Conservation (phyloP, 139 green algal species). For the Chlorella sp. region DNA sequence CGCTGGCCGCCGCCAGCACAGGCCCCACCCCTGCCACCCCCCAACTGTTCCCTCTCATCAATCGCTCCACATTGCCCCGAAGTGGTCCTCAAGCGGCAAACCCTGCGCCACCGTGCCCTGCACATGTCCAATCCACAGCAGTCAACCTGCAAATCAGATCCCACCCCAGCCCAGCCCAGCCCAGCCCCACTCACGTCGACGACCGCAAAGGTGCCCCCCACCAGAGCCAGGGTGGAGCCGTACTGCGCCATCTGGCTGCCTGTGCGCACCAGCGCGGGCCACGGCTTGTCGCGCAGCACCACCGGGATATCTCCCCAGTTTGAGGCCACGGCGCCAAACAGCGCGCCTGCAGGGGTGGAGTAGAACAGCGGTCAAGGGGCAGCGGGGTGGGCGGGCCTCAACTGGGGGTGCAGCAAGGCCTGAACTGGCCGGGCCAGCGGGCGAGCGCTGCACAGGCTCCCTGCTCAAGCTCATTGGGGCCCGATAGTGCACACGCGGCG, state of each 20-base stretch:
- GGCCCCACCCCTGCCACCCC: too few relatives aligned
- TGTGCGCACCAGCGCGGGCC: conserved; percentile 61
- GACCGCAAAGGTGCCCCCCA: conserved; percentile 48
- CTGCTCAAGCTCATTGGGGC: background rate
- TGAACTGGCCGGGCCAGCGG: background rate
- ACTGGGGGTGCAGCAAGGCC: too few relatives aligned
- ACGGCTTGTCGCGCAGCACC: conserved; percentile 59
- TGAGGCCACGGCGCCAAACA: conserved; percentile 53
- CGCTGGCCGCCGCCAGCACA: too few relatives aligned
- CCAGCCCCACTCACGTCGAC: conserved; percentile 41
- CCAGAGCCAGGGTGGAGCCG: conserved; percentile 51
- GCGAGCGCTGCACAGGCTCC: background rate
- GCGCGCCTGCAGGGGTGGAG: conserved; percentile 17
- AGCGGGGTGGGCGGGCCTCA: background rate
- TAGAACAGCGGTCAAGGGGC: background rate
- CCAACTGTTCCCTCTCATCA: background rate
- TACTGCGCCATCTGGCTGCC: conserved; percentile 59
- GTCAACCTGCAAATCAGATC: too few relatives aligned
- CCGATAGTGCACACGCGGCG: background rate
- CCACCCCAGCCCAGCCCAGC: too few relatives aligned
- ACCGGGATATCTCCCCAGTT: conserved; percentile 63
- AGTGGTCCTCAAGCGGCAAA: too few relatives aligned
- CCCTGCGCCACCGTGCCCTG: too few relatives aligned
- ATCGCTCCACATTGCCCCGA: background rate
- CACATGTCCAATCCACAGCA: too few relatives aligned